phyloP scores from a whole-genome alignment of 345 rosid species.

The Murraya koenigii region DNA sequence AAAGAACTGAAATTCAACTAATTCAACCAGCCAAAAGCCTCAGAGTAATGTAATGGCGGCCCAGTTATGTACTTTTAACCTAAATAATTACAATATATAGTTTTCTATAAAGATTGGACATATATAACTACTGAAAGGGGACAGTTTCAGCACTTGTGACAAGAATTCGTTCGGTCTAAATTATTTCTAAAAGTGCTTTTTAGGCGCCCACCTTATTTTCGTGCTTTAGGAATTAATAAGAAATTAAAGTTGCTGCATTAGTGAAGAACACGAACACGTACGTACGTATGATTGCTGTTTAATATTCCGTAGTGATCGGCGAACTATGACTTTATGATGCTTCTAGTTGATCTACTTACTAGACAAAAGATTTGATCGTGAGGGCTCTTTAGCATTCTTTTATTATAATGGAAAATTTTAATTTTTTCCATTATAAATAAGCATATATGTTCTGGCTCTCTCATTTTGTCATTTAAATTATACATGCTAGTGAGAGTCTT shows the following conservation, averaged over 20 bases:
- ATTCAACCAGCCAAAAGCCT: not conserved
- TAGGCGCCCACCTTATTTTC: constrained; percentile 20
- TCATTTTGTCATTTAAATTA: not conserved
- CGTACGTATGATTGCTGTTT: no score
- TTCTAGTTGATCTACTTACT: no score
- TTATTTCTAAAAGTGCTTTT: constrained; percentile 1
- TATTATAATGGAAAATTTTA: not conserved
- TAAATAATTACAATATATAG: no score
- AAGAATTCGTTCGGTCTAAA: no score
- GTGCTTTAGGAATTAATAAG: no score
- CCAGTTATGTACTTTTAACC: not conserved
- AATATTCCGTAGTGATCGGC: constrained; percentile 7
- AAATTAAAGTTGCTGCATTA: not conserved
- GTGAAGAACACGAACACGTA: not conserved
- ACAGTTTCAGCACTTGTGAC: no score
- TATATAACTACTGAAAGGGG: no score
- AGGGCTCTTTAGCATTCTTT: not conserved
- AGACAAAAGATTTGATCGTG: not conserved
- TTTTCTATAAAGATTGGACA: no score
- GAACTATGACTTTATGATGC: constrained; percentile 10
- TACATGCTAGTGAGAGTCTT: not conserved
- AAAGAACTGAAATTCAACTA: not conserved
- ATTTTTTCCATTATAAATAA: not conserved
- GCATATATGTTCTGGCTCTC: not conserved
- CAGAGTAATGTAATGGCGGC: not conserved